Percentiles rank a stretch among this genome's conserved stretches.
phyloP scores from a whole-genome alignment of 1,284 basidiomycete genomes.

The Clitocybe nebularis region DNA sequence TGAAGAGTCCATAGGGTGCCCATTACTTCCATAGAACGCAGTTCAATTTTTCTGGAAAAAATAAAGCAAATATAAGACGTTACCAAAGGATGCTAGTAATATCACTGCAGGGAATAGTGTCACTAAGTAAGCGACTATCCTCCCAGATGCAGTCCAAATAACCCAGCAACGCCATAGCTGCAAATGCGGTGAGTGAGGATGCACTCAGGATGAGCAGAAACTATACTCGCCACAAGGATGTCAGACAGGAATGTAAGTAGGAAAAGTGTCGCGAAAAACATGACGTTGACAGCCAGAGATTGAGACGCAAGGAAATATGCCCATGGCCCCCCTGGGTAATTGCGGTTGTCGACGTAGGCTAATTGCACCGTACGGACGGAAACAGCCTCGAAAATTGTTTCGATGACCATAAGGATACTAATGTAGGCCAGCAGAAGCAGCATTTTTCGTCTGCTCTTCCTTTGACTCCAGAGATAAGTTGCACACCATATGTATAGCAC shows the following conservation, averaged over 20 bases:
- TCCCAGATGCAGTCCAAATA: slow-evolving; percentile 38
- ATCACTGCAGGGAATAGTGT: slow-evolving; percentile 28
- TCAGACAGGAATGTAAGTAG: slow-evolving; percentile 38
- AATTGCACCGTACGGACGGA: slow-evolving; percentile 30
- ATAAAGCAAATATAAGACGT: slow-evolving; percentile 9
- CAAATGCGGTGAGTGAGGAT: not conserved
- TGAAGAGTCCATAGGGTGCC: slow-evolving; percentile 41
- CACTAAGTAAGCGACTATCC: slow-evolving; percentile 27
- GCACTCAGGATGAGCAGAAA: not conserved
- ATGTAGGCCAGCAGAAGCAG: slow-evolving; percentile 36
- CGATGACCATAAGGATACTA: slow-evolving; percentile 32
- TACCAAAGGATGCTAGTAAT: slow-evolving; percentile 37
- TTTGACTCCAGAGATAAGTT: slow-evolving; percentile 35
- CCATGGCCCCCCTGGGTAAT: slow-evolving; percentile 39
- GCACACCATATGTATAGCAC: slow-evolving; percentile 35
- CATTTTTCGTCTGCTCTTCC: slow-evolving; percentile 24
- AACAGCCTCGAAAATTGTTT: slow-evolving; percentile 20
- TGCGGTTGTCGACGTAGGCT: slow-evolving; percentile 41
- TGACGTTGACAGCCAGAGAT: slow-evolving; percentile 35
- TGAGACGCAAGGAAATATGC: slow-evolving; percentile 36
- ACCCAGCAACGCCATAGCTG: slow-evolving; percentile 45
- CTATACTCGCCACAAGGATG: slow-evolving; percentile 31
- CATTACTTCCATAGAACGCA: slow-evolving; percentile 26
- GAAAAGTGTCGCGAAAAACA: slow-evolving; percentile 39
- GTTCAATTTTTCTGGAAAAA: not conserved